Conservation (phyloP, 2,329 filamentous ascomycete genomes). For the Ceratocystis diversiconidia region DNA sequence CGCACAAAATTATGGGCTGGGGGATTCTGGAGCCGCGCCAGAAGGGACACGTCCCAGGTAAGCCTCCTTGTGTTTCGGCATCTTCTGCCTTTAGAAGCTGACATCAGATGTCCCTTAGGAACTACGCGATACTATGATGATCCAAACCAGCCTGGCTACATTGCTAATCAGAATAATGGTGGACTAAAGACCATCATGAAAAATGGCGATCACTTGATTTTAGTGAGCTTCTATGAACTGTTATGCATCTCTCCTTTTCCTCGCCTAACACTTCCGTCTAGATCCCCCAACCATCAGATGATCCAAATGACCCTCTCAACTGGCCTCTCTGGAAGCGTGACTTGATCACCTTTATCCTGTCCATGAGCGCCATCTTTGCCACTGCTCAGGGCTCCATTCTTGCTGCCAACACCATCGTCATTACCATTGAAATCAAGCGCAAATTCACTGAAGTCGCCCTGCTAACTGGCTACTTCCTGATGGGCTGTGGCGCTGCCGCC, state of each 20-base stretch:
- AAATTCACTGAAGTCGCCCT: constrained; percentile 65
- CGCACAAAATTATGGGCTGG: constrained; percentile 32
- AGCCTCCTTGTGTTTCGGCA: constrained; percentile 17
- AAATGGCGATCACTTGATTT: constrained; percentile 55
- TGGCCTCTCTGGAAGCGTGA: constrained; percentile 85
- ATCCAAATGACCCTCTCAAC: constrained; percentile 73
- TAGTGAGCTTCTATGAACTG: constrained; percentile 36
- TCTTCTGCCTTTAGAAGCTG: not conserved
- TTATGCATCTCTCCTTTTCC: not conserved
- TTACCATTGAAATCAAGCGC: constrained; percentile 50
- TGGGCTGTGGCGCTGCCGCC: constrained; percentile 67
- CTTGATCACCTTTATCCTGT: constrained; percentile 63
- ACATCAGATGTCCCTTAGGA: constrained; percentile 27
- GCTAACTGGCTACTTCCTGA: constrained; percentile 74
- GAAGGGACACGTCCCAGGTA: constrained; percentile 62
- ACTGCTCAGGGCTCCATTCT: constrained; percentile 74
- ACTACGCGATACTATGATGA: constrained; percentile 53
- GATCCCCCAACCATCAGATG: constrained; percentile 73
- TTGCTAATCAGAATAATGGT: constrained; percentile 26
- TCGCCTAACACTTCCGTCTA: constrained; percentile 20
- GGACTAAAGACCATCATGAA: constrained; percentile 57
- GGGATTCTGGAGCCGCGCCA: constrained; percentile 57
- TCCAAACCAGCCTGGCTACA: constrained; percentile 33
- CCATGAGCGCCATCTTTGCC: constrained; percentile 66
- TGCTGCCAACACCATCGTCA: constrained; percentile 71